Percentiles rank a stretch among this genome's conserved stretches.
Conservation (phyloP, 306 rosid species). For the Lagenaria siceraria region DNA sequence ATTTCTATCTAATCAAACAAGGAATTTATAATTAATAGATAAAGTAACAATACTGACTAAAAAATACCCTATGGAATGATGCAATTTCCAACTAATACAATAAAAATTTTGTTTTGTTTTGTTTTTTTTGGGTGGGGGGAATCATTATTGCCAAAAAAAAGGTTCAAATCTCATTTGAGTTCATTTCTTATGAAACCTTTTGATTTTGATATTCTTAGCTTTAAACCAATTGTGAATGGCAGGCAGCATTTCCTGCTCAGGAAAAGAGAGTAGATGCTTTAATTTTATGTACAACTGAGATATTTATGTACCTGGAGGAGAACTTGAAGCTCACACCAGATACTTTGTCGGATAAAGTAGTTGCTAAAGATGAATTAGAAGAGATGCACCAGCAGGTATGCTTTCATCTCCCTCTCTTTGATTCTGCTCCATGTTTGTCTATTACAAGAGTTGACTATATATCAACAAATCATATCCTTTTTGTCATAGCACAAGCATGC, state of each 20-base stretch:
- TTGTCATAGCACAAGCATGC: neutral
- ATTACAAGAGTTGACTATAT: neutral
- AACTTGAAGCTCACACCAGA: constrained; percentile 77
- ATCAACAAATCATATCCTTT: neutral
- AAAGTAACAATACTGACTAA: too few species aligned
- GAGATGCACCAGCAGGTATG: constrained; percentile 88
- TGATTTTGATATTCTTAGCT: constrained; percentile 11
- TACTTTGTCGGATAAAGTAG: constrained; percentile 68
- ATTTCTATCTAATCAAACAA: neutral
- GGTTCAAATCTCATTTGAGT: too few species aligned
- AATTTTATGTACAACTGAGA: constrained; percentile 60
- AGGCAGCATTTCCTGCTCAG: constrained; percentile 88
- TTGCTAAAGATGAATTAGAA: constrained; percentile 75
- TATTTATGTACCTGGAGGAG: constrained; percentile 73
- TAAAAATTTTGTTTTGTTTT: too few species aligned
- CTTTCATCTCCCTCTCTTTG: neutral
- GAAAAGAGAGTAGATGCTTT: constrained; percentile 90
- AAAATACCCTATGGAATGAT: too few species aligned
- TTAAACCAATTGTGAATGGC: constrained; percentile 12
- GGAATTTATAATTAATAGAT: too few species aligned
- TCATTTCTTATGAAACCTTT: constrained; percentile 6
- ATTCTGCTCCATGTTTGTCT: neutral
- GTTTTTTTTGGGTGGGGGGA: too few species aligned
- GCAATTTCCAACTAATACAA: too few species aligned
- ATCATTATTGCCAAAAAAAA: too few species aligned